Evolutionary conservation across 2,329 filamentous ascomycete genomes (phyloP), one percentile per base, ranked within the genome.

Genomic region (Dactylellina leptospora): DNA sequence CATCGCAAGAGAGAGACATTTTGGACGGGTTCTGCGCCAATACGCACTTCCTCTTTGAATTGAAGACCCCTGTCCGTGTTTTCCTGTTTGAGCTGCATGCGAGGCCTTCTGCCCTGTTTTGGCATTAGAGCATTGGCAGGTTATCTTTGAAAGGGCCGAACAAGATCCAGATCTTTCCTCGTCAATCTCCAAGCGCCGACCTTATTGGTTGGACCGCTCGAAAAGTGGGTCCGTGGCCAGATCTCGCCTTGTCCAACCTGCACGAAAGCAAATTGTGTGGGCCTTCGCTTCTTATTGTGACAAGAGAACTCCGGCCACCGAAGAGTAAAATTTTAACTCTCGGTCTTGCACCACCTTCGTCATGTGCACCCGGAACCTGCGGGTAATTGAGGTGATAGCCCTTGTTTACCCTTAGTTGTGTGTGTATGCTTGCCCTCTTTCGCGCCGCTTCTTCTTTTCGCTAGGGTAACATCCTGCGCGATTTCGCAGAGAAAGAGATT

Each of bases 161-260:
- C 50, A 48, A 71, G 66, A 71, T 71, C 66, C 66, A 71, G 66
- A 71, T 71, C 66, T 62, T 71, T 71, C n/a, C 66, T 71, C 66
- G 66, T 71, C 66, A 71, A 71, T 71, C 66, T 71, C 64, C 66
- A 71, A 71, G 66, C 66, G 66, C 66, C 51, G 6, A 40, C 40
- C 30, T 30, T 40, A 71, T 71, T 71, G 66, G 66, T 30, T 16
- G 33, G 51, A 61, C n/a, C 33, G 13, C 22, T 63, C 51, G 45
- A 45, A 36, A 38, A 30, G 66, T 71, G 66, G 66, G 66, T 58
- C 66, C 45, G 20, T 63, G 50, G 66, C 66, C 22, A 61, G 58
- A 71, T 71, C 66, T 71, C 59, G 66, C 58, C 64, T 70, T 70
- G 66, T 63, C 66, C 66, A 63, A 71, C 66, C 42, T 71, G 66